Percentiles rank a stretch among this genome's conserved stretches.
These are phyloP conservation scores for Rhododendron ovatum DNA, from an alignment of 148 eudicot genomes.

Conservation along the genomic window DNA sequence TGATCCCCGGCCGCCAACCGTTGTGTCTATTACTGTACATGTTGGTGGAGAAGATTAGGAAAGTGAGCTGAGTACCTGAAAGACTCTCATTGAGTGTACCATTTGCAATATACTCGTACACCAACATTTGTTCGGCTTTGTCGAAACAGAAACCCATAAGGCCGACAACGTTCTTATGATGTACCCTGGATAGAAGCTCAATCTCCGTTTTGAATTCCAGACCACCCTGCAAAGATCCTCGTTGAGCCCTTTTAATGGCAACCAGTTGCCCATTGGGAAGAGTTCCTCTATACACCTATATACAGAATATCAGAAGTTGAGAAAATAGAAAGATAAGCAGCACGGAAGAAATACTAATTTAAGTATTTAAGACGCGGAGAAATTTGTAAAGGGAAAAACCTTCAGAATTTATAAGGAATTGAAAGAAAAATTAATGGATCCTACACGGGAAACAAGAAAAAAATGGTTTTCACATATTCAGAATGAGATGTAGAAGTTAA, in stretches of 20 bases:
- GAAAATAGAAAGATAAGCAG: constrained; percentile 3
- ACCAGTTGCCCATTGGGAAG: constrained; percentile 38
- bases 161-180: constrained; percentile 60
- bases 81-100: constrained; percentile 57
- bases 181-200: constrained; percentile 64
- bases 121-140: constrained; percentile 54
- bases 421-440: too few relatives aligned
- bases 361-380: neutral
- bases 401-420: neutral
- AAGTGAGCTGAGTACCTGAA: constrained; percentile 25
- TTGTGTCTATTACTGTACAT: neutral
- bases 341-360: neutral
- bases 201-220: constrained; percentile 58
- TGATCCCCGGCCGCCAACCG: neutral
- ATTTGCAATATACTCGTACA: constrained; percentile 52
- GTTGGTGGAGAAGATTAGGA: neutral
- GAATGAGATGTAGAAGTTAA: neutral
- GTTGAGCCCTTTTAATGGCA: constrained; percentile 55
- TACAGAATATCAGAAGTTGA: neutral
- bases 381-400: neutral
- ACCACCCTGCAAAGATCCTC: constrained; percentile 59
- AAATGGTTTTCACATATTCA: neutral
- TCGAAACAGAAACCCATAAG: constrained; percentile 56
- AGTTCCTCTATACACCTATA: constrained; percentile 48
- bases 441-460: neutral